Percentiles rank a stretch among this genome's conserved stretches.
These are phyloP conservation scores for Gryganskiella cystojenkinii DNA, from an alignment of 192 early-diverging fungal genomes.

Conservation along the genomic window DNA sequence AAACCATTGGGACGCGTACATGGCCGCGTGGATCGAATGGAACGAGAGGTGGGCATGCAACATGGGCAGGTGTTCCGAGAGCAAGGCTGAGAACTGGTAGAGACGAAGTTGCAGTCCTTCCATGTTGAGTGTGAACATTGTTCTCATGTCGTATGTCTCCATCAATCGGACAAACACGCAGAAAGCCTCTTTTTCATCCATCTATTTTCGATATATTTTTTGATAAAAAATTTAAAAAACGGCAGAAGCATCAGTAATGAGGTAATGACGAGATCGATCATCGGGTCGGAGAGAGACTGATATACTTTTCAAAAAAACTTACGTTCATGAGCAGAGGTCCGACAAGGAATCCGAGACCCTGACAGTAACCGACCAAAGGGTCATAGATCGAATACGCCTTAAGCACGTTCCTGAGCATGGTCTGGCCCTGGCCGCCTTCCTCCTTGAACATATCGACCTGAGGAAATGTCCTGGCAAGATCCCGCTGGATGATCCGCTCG, in stretches of 20 bases:
- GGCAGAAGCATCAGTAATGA: too few relatives aligned
- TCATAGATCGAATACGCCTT: slow-evolving; percentile 97
- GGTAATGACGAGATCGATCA: background rate
- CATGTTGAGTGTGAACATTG: slow-evolving; percentile 96
- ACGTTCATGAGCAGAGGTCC: slow-evolving; percentile 94
- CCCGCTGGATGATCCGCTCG: slow-evolving; percentile 92
- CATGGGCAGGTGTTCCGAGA: slow-evolving; percentile 79
- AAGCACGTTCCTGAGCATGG: slow-evolving; percentile 85
- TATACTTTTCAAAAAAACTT: slow-evolving; percentile 28
- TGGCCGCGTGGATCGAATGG: slow-evolving; percentile 80
- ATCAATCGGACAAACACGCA: slow-evolving; percentile 95
- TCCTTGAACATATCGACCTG: slow-evolving; percentile 86
- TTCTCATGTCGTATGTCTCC: slow-evolving; percentile 92
- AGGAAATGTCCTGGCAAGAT: slow-evolving; percentile 95
- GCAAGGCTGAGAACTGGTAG: slow-evolving; percentile 86
- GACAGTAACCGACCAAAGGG: slow-evolving; percentile 96
- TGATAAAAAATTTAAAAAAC: too few relatives aligned
- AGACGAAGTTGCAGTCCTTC: slow-evolving; percentile 90
- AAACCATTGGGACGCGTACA: slow-evolving; percentile 99
- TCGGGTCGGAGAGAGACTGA: background rate
- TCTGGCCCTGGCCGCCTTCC: slow-evolving; percentile 87
- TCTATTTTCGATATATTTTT: slow-evolving; percentile 56
- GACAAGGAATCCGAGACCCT: slow-evolving; percentile 95
- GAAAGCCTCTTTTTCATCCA: slow-evolving; percentile 95
- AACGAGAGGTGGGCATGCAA: slow-evolving; percentile 80